These are phyloP conservation scores for Castanea mollissima DNA, from an alignment of 306 rosid species.

Conservation along the genomic window DNA sequence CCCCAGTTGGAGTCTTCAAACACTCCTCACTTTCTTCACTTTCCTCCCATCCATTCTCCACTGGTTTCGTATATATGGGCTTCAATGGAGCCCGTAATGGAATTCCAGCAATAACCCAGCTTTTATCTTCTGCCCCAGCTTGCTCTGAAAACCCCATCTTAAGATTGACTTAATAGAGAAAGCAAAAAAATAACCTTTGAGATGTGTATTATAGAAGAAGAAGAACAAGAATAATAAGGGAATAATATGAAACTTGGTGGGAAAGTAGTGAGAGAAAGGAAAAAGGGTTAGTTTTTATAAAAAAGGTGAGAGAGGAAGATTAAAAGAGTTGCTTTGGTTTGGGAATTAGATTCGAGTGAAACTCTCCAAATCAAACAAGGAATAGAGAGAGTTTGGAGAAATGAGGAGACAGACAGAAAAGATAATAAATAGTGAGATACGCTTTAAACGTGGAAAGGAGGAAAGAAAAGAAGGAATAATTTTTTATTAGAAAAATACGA, in stretches of 20 bases:
- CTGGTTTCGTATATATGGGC: constrained; percentile 50
- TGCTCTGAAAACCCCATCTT: constrained; percentile 68
- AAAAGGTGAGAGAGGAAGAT: not conserved
- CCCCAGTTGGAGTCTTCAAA: constrained; percentile 71
- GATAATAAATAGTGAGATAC: constrained; percentile 4
- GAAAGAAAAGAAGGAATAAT: constrained; percentile 16
- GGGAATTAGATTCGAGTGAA: constrained; percentile 20
- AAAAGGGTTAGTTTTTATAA: not conserved
- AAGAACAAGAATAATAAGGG: constrained; percentile 12
- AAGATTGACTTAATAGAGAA: not conserved
- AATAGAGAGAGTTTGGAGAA: not conserved
- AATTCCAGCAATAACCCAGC: constrained; percentile 74
- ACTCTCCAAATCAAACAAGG: not conserved
- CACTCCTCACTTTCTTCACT: constrained; percentile 26
- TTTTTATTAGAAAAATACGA: not conserved
- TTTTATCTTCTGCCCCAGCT: constrained; percentile 41
- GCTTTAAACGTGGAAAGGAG: constrained; percentile 10
- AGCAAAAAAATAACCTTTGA: no score
- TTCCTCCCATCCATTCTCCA: constrained; percentile 23
- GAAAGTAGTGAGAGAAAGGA: constrained; percentile 44
- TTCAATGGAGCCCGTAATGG: constrained; percentile 54
- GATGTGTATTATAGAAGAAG: no score
- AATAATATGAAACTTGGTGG: constrained; percentile 42
- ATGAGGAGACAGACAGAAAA: constrained; percentile 25
- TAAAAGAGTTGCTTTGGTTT: constrained; percentile 17